Evolutionary conservation across 768 basidiomycete species (phyloP), one percentile per base, ranked within the genome.

Genomic region (Scleroderma citrinum): DNA sequence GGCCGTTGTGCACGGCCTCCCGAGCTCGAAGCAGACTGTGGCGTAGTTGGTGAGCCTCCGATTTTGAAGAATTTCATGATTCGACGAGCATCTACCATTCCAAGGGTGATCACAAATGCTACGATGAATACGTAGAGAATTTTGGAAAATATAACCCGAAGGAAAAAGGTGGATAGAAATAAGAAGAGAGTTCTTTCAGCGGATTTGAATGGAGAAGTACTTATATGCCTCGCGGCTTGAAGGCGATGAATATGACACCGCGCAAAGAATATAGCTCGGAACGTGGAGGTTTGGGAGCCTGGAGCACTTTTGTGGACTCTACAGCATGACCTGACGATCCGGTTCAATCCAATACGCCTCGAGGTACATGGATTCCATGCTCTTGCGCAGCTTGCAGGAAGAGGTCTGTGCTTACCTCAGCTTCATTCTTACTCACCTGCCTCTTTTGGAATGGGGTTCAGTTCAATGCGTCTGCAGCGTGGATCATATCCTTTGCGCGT

Each of bases 11-110:
- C 58, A 40, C 59, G 62, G 43, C 19, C 49, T 16, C 55, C 32
- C 40, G 59, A 30, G 21, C 54, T n/a, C 13, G 49, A 19, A 31
- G 42, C 10, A 29, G 64, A 47, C 21, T 55, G 65, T 34, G 62
- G 53, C 24, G 56, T 51, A 23, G 45, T 30, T 24, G 65, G 58
- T 26, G 62, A 64, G 44, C 56, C 55, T 39, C 66, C 62, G 31
- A 66, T 52, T 42, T 62, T 59, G 53, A 64, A 56, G 34, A 68
- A 50, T 40, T 46, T 68, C 66, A 64, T 62, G 60, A 68, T 59
- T 50, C 60, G 58, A 42, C 60, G 66, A 31, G 60, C 51, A 54
- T 66, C 60, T 53, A 68, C 53, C 64, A 66, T 68, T 47, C 62
- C 62, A 41, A 65, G 45, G 39, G 50, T 30, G 35, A 66, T 46